phyloP scores from a whole-genome alignment of 176 grass and related monocot species.

The maize (Zea mays) region DNA sequence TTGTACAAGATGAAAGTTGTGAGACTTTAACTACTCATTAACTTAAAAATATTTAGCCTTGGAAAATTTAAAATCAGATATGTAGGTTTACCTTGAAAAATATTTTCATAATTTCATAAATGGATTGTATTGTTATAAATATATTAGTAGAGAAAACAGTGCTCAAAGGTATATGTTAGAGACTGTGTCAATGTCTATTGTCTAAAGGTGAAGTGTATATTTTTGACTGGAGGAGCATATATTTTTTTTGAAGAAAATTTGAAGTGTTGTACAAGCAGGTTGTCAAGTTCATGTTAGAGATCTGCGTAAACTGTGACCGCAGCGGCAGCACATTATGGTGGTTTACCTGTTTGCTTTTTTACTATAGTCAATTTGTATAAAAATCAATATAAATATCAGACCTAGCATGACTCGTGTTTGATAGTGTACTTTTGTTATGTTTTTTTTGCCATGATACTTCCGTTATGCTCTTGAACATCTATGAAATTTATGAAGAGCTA shows the following conservation, averaged over 20 bases:
- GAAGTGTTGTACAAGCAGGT: too few species aligned
- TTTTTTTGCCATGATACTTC: not conserved
- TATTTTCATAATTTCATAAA: not conserved
- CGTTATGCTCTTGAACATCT: not conserved
- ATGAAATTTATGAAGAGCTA: not conserved
- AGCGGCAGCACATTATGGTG: not conserved
- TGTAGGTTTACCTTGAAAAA: not conserved
- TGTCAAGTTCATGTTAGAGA: not conserved
- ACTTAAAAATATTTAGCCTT: not conserved
- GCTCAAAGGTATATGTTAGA: too few species aligned
- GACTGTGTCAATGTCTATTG: not conserved
- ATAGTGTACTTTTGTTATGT: not conserved
- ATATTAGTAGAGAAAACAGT: not conserved
- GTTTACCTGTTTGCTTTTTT: conserved; percentile 6
- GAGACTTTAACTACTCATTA: not conserved
- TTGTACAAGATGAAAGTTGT: not conserved
- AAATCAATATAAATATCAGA: conserved; percentile 4
- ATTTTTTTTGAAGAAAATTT: not conserved
- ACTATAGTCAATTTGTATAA: not conserved
- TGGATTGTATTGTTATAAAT: not conserved
- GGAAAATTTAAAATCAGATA: not conserved
- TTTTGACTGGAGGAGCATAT: not conserved
- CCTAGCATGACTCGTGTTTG: not conserved
- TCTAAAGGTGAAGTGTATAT: not conserved
- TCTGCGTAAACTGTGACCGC: not conserved